These are phyloP conservation scores for Aspergillus steynii DNA, from an alignment of 495 filamentous ascomycete species.

Conservation along the genomic window DNA sequence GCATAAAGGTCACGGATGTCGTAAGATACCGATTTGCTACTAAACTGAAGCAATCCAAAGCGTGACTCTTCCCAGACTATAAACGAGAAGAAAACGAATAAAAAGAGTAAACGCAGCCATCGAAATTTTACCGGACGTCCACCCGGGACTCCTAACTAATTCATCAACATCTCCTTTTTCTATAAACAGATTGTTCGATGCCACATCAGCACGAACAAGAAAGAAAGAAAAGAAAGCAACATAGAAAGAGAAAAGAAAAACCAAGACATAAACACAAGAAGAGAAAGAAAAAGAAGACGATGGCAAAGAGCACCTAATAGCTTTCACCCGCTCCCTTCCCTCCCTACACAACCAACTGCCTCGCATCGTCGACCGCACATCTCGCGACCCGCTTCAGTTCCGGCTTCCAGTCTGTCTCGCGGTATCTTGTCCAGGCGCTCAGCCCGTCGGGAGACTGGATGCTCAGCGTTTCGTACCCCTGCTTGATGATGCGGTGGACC, in stretches of 20 bases:
- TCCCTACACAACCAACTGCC: slow-evolving; percentile 38
- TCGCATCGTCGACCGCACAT: slow-evolving; percentile 61
- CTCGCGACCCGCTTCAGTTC: slow-evolving; percentile 85
- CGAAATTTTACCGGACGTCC: not conserved
- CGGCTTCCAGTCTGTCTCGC: slow-evolving; percentile 65
- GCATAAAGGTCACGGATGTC: not conserved
- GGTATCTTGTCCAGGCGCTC: slow-evolving; percentile 71
- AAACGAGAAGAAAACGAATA: too few species aligned
- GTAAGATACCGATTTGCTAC: not conserved
- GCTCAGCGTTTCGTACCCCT: slow-evolving; percentile 90
- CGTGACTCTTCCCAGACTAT: too few species aligned
- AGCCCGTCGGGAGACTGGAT: slow-evolving; percentile 82
- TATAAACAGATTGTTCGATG: not conserved
- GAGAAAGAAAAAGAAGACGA: not conserved
- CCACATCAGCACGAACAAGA: not conserved
- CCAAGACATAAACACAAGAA: too few species aligned
- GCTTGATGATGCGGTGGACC: slow-evolving; percentile 88
- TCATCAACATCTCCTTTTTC: not conserved
- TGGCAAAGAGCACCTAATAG: not conserved
- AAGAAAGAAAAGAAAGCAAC: not conserved
- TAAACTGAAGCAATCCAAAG: not conserved
- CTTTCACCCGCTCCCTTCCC: slow-evolving; percentile 6
- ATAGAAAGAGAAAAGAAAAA: not conserved
- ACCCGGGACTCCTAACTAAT: not conserved
- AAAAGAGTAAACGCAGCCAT: not conserved